Base-by-base conservation (phyloP, 768 basidiomycete genomes). In the Pleurotus tuoliensis region DNA sequence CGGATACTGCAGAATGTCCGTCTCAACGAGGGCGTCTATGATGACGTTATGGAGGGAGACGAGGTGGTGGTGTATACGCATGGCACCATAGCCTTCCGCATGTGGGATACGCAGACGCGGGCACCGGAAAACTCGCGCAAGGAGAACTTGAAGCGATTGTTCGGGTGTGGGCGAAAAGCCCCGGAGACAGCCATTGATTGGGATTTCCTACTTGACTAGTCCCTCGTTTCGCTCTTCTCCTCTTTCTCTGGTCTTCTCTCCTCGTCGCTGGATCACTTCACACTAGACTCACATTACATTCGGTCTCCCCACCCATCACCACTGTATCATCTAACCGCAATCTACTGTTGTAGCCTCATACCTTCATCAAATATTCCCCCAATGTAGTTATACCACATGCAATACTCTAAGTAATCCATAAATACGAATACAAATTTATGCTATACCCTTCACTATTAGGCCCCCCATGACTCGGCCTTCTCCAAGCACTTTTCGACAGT, bases 201-300 rank as follows among this genome's bases (percentile, higher is more conserved):
- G 89, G 89, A 91, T 67, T 90, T 87, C 69, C 72, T 91, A 56
- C 76, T 91, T 47, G 87, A 89, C 58, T 86, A 87, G 64, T 88
- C 18, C 38, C 41, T 16, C 41, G 39, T 34, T 25, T 15, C 34
- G 22, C 47, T 20, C 25, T 43, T 62, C 47, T 48, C 27, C 44
- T 30, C 39, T 11, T 16, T 16, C 16, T 39, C 54, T 48, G 38
- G 37, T 58, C 44, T 52, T 58, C 56, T 50, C 55, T 52, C 54
- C 48, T 55, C 50, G 47, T 58, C 58, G 38, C 59, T 48, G 45
- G 45, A 57, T 50, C 34, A 18, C 49, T 53, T 48, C 56, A 39
- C 30, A 51, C 20, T 51, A 53, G 37, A 39, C 39, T 53, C 22
- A 20, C 51, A 41, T 48, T 47, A 18, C 16, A 30, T 39, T n/a